Conservation (phyloP, 1,139 yeast genomes). For the Kurtzmaniella quercitrusa region DNA sequence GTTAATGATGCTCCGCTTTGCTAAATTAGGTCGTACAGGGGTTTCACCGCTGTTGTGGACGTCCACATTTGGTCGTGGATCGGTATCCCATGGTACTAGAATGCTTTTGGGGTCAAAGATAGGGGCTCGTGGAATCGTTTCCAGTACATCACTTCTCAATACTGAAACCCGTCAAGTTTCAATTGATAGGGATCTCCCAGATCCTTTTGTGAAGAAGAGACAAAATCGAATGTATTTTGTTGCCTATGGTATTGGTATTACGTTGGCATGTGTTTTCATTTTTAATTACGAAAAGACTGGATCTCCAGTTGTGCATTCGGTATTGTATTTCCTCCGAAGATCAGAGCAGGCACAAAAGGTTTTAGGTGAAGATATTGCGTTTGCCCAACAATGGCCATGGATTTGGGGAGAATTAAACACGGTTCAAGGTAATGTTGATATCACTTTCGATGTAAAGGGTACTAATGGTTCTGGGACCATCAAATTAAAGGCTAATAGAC, state of each 20-base stretch:
- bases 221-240: slow-evolving; percentile 52
- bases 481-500: slow-evolving; percentile 57
- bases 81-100: too few species aligned
- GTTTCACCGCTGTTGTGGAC: background rate
- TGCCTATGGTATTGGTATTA: slow-evolving; percentile 61
- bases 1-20: background rate
- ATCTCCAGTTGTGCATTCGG: slow-evolving; percentile 85
- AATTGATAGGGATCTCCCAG: slow-evolving; percentile 66
- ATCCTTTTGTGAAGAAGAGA: slow-evolving; percentile 59
- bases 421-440: slow-evolving; percentile 74
- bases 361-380: slow-evolving; percentile 75
- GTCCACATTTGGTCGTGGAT: background rate
- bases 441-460: slow-evolving; percentile 69
- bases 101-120: background rate
- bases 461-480: slow-evolving; percentile 47
- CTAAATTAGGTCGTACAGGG: background rate
- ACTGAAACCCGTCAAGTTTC: slow-evolving; percentile 30
- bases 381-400: slow-evolving; percentile 79
- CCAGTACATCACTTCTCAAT: background rate
- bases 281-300: slow-evolving; percentile 90
- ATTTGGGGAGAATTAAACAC: slow-evolving; percentile 81
- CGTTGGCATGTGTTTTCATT: slow-evolving; percentile 62
- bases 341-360: slow-evolving; percentile 60
- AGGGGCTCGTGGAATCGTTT: too few species aligned
- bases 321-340: slow-evolving; percentile 79